Evolutionary conservation across 352 stramenopile species (phyloP).

Genomic region (Elongisporangium undulatum): DNA sequence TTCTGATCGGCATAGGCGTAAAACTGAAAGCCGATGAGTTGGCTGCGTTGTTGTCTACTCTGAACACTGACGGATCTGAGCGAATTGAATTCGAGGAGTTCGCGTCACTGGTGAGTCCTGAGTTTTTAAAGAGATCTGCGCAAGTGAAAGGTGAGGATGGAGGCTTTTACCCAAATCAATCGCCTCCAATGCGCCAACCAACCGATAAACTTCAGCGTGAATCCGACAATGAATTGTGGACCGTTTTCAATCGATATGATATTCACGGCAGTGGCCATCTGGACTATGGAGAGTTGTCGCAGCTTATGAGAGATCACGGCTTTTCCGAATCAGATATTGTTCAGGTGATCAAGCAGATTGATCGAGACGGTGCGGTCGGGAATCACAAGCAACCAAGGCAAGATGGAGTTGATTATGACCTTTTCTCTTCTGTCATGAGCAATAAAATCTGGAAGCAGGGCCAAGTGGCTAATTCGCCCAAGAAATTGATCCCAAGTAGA

Average conservation of each 20-base stretch:
- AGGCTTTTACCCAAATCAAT: background rate
- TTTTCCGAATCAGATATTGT: conserved; percentile 22
- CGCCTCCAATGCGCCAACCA: background rate
- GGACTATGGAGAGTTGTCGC: conserved; percentile 23
- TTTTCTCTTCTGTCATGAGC: conserved; percentile 15
- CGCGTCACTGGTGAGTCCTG: background rate
- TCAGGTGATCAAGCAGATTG: conserved; percentile 23
- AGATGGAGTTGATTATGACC: conserved; percentile 16
- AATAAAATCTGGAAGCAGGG: conserved; percentile 15
- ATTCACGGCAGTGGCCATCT: conserved; percentile 24
- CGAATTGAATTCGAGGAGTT: conserved; percentile 49
- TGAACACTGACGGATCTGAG: conserved; percentile 41
- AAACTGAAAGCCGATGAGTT: conserved; percentile 46
- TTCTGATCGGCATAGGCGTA: conserved; percentile 49
- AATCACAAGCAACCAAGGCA: conserved; percentile 2
- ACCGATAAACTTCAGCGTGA: background rate
- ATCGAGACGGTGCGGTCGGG: background rate
- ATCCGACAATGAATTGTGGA: conserved; percentile 3
- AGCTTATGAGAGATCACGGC: conserved; percentile 30
- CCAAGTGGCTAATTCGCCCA: background rate
- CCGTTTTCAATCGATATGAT: conserved; percentile 39
- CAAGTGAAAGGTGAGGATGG: background rate
- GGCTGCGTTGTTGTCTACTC: conserved; percentile 20
- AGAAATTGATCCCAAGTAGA: background rate
- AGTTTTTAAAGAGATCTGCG: background rate